Conservation (phyloP, 768 basidiomycete genomes). For the Mycena amicta region DNA sequence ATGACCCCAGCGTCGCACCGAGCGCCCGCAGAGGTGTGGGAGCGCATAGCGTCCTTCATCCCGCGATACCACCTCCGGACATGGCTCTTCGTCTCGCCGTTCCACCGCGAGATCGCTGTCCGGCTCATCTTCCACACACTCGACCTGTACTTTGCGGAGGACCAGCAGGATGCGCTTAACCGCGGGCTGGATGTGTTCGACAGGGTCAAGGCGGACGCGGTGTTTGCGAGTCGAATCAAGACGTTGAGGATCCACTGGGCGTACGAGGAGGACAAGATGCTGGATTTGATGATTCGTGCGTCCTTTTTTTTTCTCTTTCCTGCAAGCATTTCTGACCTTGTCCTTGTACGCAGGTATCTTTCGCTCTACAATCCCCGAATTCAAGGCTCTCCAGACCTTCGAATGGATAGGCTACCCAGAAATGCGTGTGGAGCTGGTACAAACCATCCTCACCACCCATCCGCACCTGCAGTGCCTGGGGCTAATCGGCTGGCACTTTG, state of each 20-base stretch:
- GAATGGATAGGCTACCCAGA: slow-evolving; percentile 66
- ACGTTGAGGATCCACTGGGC: too few species aligned
- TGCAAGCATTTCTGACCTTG: not conserved
- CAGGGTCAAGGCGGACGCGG: slow-evolving; percentile 60
- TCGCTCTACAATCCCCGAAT: too few species aligned
- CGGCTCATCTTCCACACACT: slow-evolving; percentile 68
- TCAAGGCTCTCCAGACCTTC: too few species aligned
- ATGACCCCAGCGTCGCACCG: too few species aligned
- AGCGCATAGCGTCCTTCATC: slow-evolving; percentile 58
- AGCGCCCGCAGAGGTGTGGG: slow-evolving; percentile 61
- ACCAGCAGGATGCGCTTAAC: slow-evolving; percentile 55
- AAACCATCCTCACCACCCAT: slow-evolving; percentile 52
- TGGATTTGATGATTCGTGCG: slow-evolving; percentile 61
- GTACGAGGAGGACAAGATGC: slow-evolving; percentile 69
- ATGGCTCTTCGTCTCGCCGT: slow-evolving; percentile 66
- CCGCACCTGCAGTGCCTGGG: slow-evolving; percentile 56
- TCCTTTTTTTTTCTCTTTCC: slow-evolving; percentile 11
- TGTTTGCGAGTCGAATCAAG: slow-evolving; percentile 76
- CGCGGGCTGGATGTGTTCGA: slow-evolving; percentile 70
- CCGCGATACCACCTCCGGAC: slow-evolving; percentile 67
- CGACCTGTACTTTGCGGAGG: slow-evolving; percentile 69
- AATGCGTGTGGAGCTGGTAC: slow-evolving; percentile 63
- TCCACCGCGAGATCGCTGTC: slow-evolving; percentile 65
- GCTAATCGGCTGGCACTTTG: too few species aligned
- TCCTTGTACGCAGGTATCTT: too few species aligned